phyloP scores from a whole-genome alignment of 2,329 filamentous ascomycete species.

The Pyrenochaeta sp. region DNA sequence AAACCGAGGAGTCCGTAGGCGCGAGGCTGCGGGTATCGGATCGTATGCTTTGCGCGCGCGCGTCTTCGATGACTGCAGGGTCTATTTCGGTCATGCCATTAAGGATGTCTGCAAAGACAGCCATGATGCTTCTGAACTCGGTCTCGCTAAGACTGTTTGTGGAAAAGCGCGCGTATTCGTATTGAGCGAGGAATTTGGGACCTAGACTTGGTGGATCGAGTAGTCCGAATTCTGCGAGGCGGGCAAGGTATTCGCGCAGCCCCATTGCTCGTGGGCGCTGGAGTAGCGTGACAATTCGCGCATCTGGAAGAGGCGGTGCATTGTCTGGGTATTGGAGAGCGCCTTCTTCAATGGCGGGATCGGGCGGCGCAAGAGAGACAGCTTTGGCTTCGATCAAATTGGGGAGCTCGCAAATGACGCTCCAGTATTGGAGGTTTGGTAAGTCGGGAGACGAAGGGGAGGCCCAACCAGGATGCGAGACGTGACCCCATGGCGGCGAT shows the following conservation, averaged over 20 bases:
- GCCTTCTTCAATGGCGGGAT: constrained; percentile 52
- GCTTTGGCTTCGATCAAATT: constrained; percentile 93
- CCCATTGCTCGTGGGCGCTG: constrained; percentile 76
- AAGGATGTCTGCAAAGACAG: constrained; percentile 81
- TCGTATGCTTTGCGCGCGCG: constrained; percentile 36
- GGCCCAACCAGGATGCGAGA: constrained; percentile 89
- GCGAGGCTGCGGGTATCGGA: constrained; percentile 46
- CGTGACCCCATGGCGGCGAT: constrained; percentile 77
- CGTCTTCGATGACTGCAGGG: constrained; percentile 59
- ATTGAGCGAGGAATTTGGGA: constrained; percentile 73
- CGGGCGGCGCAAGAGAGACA: constrained; percentile 78
- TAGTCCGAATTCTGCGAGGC: constrained; percentile 74
- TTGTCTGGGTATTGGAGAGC: constrained; percentile 32
- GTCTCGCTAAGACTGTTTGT: constrained; percentile 70
- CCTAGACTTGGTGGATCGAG: constrained; percentile 61
- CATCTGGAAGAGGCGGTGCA: constrained; percentile 62
- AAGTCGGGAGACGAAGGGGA: constrained; percentile 78
- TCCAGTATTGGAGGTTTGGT: constrained; percentile 81
- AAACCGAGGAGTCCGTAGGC: constrained; percentile 36
- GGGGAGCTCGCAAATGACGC: constrained; percentile 83
- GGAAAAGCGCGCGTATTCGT: constrained; percentile 88
- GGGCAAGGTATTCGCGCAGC: constrained; percentile 78
- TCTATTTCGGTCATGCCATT: constrained; percentile 75
- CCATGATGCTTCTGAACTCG: constrained; percentile 82
- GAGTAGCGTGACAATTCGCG: constrained; percentile 73